Conservation (phyloP, 306 rosid genomes). For the Vicia sativa region DNA sequence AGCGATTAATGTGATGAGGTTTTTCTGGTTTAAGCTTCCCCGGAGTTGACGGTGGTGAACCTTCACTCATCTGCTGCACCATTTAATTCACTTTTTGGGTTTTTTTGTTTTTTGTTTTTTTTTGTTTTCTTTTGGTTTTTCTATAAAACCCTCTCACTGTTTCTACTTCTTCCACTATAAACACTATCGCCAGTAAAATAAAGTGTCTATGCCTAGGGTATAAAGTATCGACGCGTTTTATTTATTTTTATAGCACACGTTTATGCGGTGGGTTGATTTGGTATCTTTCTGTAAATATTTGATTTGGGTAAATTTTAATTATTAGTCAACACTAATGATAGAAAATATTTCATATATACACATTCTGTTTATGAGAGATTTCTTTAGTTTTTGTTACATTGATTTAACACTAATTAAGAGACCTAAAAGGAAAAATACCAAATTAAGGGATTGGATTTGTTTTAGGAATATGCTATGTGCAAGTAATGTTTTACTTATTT, state of each 20-base stretch:
- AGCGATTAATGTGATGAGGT: conserved; percentile 59
- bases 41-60: conserved; percentile 75
- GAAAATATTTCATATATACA: too few species aligned
- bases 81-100: conserved; percentile 41
- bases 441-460: too few species aligned
- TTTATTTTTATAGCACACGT: background rate
- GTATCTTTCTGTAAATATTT: background rate
- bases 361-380: too few species aligned
- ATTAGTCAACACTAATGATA: too few species aligned
- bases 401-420: too few species aligned
- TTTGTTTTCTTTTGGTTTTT: background rate
- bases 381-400: too few species aligned
- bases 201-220: background rate
- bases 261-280: background rate
- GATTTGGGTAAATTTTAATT: too few species aligned
- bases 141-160: conserved; percentile 20
- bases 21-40: conserved; percentile 79
- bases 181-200: background rate
- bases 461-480: too few species aligned
- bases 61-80: conserved; percentile 67
- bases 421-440: too few species aligned
- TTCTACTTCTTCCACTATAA: background rate
- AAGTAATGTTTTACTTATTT: too few species aligned
- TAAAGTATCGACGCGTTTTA: background rate
- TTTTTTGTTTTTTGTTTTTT: background rate